Evolutionary conservation across 306 rosid species (phyloP), one percentile per base, ranked within the genome.

Genomic region (Mimosa bimucronata): DNA sequence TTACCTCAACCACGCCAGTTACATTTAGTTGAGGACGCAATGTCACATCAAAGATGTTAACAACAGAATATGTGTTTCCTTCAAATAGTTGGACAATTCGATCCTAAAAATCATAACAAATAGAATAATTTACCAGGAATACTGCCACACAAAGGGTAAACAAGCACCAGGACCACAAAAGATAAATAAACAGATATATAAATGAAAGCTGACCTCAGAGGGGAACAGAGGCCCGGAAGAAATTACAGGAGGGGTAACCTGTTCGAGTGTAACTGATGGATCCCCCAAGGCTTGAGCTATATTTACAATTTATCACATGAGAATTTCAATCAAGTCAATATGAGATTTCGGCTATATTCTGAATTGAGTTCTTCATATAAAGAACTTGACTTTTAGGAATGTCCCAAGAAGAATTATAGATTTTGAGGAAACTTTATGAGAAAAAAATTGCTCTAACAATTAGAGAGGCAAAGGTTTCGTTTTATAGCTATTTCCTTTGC

Each of bases 1-100:
- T 40, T 90, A 95, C 99, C 99, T 95, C 99, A 26, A 95, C 93
- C 66, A 84, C 97, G 23, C 98, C 99, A 42, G 94, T 94, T 55
- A 89, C 86, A 75, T 95, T 95, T 79, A 95, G 97, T 85, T 91
- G 98, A 46, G 99, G 98, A 37, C 96, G 97, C 89, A 92, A 83
- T 50, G 99, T 93, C 69, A 91, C 97, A 66, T 95, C 97, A 44
- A 95, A 95, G 77, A 95, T 93, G 87, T 95, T 95, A 81, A 93
- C 98, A 46, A 95, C 99, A 23, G 96, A 90, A 79, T 95, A 86
- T 6, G 99, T 95, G 83, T 93, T 95, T 53, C 83, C 85, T 92
- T 93, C 98, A 78, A 95, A 95, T 53, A 91, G 89, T 87, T 88
- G 85, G 74, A 91, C 99, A 58, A 95, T 79, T 73, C 99, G 94